Evolutionary conservation across 495 filamentous ascomycete genomes (phyloP).

Genomic region (Lasiosphaeria miniovina): DNA sequence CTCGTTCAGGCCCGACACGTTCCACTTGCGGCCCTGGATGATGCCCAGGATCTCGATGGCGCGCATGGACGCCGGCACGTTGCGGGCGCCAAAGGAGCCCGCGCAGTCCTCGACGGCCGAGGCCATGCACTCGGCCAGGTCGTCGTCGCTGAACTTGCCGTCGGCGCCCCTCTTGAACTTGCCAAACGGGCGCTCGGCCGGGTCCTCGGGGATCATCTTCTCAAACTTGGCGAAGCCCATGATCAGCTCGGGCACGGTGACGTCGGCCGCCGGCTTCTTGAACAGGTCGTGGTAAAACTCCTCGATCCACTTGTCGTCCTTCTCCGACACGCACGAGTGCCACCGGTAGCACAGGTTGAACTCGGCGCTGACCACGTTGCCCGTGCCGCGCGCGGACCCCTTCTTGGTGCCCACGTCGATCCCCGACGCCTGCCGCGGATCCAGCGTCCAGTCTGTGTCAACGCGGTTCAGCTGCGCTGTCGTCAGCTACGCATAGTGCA

Average conservation of each 20-base stretch:
- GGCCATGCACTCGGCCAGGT: slow-evolving; percentile 64
- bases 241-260: slow-evolving; percentile 57
- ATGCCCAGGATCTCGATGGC: slow-evolving; percentile 84
- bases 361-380: slow-evolving; percentile 76
- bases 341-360: slow-evolving; percentile 70
- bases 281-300: slow-evolving; percentile 64
- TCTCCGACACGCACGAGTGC: slow-evolving; percentile 72
- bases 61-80: slow-evolving; percentile 70
- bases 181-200: slow-evolving; percentile 60
- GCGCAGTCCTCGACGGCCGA: slow-evolving; percentile 63
- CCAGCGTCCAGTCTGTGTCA: slow-evolving; percentile 76
- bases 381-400: slow-evolving; percentile 52
- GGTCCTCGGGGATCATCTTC: slow-evolving; percentile 55
- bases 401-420: slow-evolving; percentile 56
- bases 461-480: slow-evolving; percentile 57
- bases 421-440: slow-evolving; percentile 61
- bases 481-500: not conserved
- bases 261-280: slow-evolving; percentile 50
- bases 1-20: slow-evolving; percentile 80
- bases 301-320: slow-evolving; percentile 73
- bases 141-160: slow-evolving; percentile 63
- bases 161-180: slow-evolving; percentile 57
- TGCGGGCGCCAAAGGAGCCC: slow-evolving; percentile 65
- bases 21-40: slow-evolving; percentile 79
- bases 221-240: slow-evolving; percentile 61